Evolutionary conservation across 2,329 filamentous ascomycete genomes (phyloP), one percentile per base, ranked within the genome.

Genomic region (Trichoderma sp.): DNA sequence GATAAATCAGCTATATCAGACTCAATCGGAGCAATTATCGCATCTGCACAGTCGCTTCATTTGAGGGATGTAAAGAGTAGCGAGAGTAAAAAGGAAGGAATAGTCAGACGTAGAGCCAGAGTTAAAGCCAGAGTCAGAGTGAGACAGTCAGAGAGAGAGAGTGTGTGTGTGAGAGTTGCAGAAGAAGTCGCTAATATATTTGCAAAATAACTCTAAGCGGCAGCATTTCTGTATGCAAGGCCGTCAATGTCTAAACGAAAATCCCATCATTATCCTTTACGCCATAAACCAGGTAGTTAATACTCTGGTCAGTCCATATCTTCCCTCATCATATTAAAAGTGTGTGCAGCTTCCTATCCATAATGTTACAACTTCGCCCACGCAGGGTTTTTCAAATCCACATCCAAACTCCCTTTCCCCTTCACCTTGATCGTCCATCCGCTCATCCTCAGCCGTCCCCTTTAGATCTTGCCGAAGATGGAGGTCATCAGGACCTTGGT

Each of bases 401-500:
- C 31, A 19, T 27, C 40, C 52, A 55, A 31, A 16, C 27, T 27
- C 27, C 14, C 24, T 55, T 19, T 6, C 24, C 52, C 27, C 52
- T 16, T 16, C 47, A 47, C 27, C 40, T n/a, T n/a, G 19, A n/a
- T 10, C n/a, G 40, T 43, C 40, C 40, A 43, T n/a, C 40, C 19
- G 7, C 40, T 43, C 40, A 43, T 1, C 37, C 13, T 24, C 59
- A 49, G 49, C 61, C 61, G 24, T 37, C 33, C 6, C 21, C 35
- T 53, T 68, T 77, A 76, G 75, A 74, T 74, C 78, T 77, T 76
- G 73, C 81, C 81, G 70, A 81, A 83, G 72, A 82, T 81, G 55
- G 91, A 92, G 82, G 93, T 91, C 80, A 92, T 91, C 72, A 94
- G 89, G 77, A 93, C 92, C 81, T 90, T 91, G 72, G 92, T 92